Conservation (phyloP, 2,329 filamentous ascomycete species). For the Pseudogymnoascus sp. region DNA sequence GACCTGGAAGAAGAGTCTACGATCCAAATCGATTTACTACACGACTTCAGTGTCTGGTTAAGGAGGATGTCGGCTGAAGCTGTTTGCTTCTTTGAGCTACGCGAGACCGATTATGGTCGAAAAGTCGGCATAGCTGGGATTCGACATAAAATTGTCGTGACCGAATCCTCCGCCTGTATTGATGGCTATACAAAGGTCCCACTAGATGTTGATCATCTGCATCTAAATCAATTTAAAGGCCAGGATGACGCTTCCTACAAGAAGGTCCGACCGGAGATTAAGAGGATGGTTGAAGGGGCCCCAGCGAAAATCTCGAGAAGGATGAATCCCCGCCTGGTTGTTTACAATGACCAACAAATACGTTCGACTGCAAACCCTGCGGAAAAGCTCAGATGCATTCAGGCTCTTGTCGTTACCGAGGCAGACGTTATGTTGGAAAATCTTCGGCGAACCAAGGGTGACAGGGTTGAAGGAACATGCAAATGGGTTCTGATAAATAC, state of each 20-base stretch:
- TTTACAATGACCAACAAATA: neutral
- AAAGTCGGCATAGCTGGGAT: neutral
- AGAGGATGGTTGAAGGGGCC: neutral
- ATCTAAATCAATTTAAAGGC: neutral
- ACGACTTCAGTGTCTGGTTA: neutral
- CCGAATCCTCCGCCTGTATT: neutral
- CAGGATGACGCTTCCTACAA: neutral
- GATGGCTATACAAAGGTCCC: neutral
- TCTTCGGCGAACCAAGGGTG: neutral
- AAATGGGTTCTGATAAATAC: neutral
- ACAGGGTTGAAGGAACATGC: neutral
- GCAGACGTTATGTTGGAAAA: neutral
- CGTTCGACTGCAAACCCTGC: neutral
- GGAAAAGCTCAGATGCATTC: neutral
- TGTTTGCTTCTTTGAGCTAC: neutral
- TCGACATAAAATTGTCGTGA: neutral
- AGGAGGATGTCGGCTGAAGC: neutral
- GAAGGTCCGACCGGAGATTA: neutral
- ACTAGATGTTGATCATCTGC: neutral
- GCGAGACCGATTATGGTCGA: neutral
- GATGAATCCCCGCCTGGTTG: neutral
- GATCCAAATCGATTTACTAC: neutral
- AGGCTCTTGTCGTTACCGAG: neutral
- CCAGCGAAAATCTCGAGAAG: neutral
- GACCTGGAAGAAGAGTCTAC: constrained; percentile 3